Evolutionary conservation across 805 yeast genomes (phyloP).

Genomic region (Hanseniaspora singularis): DNA sequence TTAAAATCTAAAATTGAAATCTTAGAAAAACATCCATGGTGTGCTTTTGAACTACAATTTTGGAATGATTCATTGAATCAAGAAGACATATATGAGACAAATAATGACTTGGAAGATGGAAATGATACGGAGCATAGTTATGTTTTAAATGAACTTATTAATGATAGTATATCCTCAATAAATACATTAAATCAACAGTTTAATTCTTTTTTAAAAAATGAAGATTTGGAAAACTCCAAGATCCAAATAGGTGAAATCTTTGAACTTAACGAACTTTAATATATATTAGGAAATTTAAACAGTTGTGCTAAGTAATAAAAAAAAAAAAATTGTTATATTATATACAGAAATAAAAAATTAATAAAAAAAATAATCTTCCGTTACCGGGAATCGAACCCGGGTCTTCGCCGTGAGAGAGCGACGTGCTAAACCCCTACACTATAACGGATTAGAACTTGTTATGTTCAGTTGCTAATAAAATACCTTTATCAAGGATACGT

Average conservation of each 20-base stretch:
- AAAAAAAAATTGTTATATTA: background rate
- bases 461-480: background rate
- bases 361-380: slow-evolving; percentile 9
- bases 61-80: slow-evolving; percentile 4
- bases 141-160: no score
- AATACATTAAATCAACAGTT: no score
- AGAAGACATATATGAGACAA: background rate
- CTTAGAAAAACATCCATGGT: slow-evolving; percentile 20
- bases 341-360: background rate
- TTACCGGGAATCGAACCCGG: slow-evolving; percentile 16
- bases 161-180: no score
- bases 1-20: slow-evolving; percentile 20
- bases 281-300: no score
- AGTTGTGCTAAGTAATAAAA: background rate
- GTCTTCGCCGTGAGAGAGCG: slow-evolving; percentile 16
- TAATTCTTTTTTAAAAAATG: no score
- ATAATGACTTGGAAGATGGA: background rate
- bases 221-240: no score
- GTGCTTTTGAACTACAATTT: slow-evolving; percentile 17
- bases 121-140: no score
- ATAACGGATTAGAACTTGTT: slow-evolving; percentile 3
- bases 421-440: slow-evolving; percentile 16
- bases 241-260: no score
- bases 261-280: no score
- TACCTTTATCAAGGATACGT: no score